Evolutionary conservation across 352 stramenopile genomes (phyloP).

Genomic region (Hyaloperonospora arabidopsidis): DNA sequence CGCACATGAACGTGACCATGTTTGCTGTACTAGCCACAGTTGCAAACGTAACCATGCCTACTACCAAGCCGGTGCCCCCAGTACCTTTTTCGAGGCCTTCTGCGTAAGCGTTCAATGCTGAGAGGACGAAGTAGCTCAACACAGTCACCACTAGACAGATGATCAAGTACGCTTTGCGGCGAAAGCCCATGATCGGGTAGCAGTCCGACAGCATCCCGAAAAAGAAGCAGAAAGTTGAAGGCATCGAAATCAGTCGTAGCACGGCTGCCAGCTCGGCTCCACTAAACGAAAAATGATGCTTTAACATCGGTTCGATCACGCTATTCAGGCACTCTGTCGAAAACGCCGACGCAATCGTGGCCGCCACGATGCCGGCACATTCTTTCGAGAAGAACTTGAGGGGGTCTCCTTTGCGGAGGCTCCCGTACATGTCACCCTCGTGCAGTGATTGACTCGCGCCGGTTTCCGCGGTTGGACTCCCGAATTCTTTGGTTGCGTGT

Average conservation of each 20-base stretch:
- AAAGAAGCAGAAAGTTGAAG: constrained; percentile 68
- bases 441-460: constrained; percentile 27
- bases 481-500: constrained; percentile 1
- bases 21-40: constrained; percentile 26
- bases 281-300: constrained; percentile 25
- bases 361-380: constrained; percentile 32
- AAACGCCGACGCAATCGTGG: constrained; percentile 39
- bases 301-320: constrained; percentile 26
- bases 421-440: constrained; percentile 47
- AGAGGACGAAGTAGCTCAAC: constrained; percentile 24
- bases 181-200: constrained; percentile 66
- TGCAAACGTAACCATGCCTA: constrained; percentile 19
- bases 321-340: constrained; percentile 22
- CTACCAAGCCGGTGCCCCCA: constrained; percentile 12
- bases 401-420: constrained; percentile 32
- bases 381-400: constrained; percentile 35
- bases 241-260: constrained; percentile 38
- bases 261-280: constrained; percentile 13
- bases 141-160: constrained; percentile 34
- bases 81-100: constrained; percentile 10
- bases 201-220: constrained; percentile 72
- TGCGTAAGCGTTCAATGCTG: constrained; percentile 19
- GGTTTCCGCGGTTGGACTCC: constrained; percentile 8
- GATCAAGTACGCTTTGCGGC: constrained; percentile 80
- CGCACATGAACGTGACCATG: constrained; percentile 30